Evolutionary conservation across 2,329 filamentous ascomycete genomes (phyloP), one percentile per base, ranked within the genome.

Genomic region (Colletotrichum sansevieriae): DNA sequence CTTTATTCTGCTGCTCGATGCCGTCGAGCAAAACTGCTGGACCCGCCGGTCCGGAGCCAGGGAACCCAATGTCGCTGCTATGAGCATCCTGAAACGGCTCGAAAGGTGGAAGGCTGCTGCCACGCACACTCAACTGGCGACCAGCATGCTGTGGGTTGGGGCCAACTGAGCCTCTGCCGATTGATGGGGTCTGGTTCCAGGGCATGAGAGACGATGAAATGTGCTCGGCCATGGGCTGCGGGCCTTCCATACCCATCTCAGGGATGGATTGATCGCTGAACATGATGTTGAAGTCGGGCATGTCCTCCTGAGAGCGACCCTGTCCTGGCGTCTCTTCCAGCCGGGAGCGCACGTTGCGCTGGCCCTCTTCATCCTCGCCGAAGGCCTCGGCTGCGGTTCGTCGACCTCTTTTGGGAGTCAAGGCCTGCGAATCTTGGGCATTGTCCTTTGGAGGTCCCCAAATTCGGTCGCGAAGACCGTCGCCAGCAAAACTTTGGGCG

Each of bases 181-280:
- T 58, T 10, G 68, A 69, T 1, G 70, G 68, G 1, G 70, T 71
- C 3, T 83, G 83, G 70, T 84, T 86, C 86, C 86, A 88, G 4
- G 86, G 86, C 74, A 84, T 79, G 64, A 85, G 76, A 15, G 82
- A 83, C 2, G 83, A 85, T 1, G 84, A 85, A 52, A 87, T 86
- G 61, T 90, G 87, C 67, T 97, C 92, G 4, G 88, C 87, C 61
- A 96, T 85, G 8, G 88, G 86, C 0, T 87, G 85, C 0, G 84
- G 87, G 1, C 87, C 91, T 47, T 92, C 88, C 78, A 93, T 88
- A 20, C 90, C 92, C 25, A 93, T 78, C 77, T 97, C 94, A 20
- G 91, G 63, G 55, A 81, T 77, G 0, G 78, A 77, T 18, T 84
- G 79, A 20, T 83, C 77, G n/a, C 78, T 79, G 7, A 81, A 72